These are phyloP conservation scores for Saccharomycopsis sp. DNA, from an alignment of 805 yeast species.

Conservation along the genomic window DNA sequence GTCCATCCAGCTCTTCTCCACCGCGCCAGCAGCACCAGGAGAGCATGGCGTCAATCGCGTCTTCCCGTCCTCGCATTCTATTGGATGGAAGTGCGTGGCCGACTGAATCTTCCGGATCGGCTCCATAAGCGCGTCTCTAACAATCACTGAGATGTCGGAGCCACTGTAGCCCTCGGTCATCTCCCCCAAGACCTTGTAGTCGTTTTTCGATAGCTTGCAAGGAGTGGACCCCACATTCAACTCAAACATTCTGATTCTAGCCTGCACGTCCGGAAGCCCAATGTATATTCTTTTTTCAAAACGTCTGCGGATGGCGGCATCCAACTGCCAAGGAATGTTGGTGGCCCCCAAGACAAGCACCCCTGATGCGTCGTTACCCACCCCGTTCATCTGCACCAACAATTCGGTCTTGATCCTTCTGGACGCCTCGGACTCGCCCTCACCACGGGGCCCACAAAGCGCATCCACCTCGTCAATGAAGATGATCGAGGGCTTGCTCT, in stretches of 20 bases:
- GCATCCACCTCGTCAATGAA: conserved; percentile 99
- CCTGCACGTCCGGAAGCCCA: conserved; percentile 88
- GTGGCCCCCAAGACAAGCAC: conserved; percentile 95
- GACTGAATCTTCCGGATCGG: conserved; percentile 92
- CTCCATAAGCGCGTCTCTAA: conserved; percentile 95
- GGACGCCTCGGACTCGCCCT: conserved; percentile 93
- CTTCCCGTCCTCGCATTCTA: conserved; percentile 31
- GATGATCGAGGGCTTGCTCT: conserved; percentile 88
- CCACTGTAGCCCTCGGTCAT: conserved; percentile 98
- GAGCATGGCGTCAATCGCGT: conserved; percentile 81
- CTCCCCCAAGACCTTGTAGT: conserved; percentile 69
- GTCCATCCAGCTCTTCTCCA: conserved; percentile 90
- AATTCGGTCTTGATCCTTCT: conserved; percentile 94
- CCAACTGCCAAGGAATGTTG: conserved; percentile 97
- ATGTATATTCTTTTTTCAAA: conserved; percentile 93
- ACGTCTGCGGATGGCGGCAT: conserved; percentile 94
- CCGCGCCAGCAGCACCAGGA: conserved; percentile 86
- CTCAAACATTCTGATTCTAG: conserved; percentile 89
- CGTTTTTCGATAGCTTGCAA: conserved; percentile 63
- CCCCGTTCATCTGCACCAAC: conserved; percentile 98
- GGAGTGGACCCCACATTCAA: conserved; percentile 88
- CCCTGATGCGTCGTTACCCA: conserved; percentile 88
- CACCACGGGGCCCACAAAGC: conserved; percentile 95
- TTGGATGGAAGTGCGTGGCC: conserved; percentile 86
- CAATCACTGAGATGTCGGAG: conserved; percentile 93